These are phyloP conservation scores for Phycomyces blakesleeanus DNA, from an alignment of 192 early-diverging fungal genomes.

Conservation along the genomic window DNA sequence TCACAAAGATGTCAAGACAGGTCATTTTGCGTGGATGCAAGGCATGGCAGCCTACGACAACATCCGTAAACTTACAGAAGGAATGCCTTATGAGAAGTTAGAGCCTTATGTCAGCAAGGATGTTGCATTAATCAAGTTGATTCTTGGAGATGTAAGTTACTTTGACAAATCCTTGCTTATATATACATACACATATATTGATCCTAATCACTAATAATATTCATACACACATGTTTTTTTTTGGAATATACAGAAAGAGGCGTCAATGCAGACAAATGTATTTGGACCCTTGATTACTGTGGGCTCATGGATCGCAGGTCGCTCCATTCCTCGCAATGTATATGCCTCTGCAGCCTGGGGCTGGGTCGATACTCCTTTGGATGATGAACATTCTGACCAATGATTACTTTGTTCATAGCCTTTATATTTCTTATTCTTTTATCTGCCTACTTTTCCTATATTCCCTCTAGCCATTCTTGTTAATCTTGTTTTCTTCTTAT, in stretches of 20 bases:
- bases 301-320: slow-evolving; percentile 26
- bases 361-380: slow-evolving; percentile 17
- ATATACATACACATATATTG: neutral
- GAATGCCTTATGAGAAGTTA: slow-evolving; percentile 1
- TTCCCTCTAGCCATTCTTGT: too few relatives aligned
- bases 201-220: neutral
- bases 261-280: slow-evolving; percentile 23
- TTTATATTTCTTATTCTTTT: neutral
- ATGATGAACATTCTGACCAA: slow-evolving; percentile 12
- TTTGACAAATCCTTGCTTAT: neutral
- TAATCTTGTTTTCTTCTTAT: too few relatives aligned
- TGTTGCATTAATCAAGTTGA: slow-evolving; percentile 19
- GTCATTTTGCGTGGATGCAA: slow-evolving; percentile 31
- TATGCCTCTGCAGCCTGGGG: slow-evolving; percentile 20
- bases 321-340: slow-evolving; percentile 17
- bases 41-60: slow-evolving; percentile 18
- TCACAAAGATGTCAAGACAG: slow-evolving; percentile 40
- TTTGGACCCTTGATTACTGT: slow-evolving; percentile 24
- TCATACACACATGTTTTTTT: too few relatives aligned
- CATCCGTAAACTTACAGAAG: slow-evolving; percentile 18
- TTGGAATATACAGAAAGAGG: slow-evolving; percentile 13
- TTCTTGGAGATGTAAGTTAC: slow-evolving; percentile 22
- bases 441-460: too few relatives aligned
- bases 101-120: slow-evolving; percentile 22
- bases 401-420: too few relatives aligned